Evolutionary conservation across 495 filamentous ascomycete species (phyloP), one percentile per base, ranked within the genome.

Genomic region (Hypomontagnella monticulosa): DNA sequence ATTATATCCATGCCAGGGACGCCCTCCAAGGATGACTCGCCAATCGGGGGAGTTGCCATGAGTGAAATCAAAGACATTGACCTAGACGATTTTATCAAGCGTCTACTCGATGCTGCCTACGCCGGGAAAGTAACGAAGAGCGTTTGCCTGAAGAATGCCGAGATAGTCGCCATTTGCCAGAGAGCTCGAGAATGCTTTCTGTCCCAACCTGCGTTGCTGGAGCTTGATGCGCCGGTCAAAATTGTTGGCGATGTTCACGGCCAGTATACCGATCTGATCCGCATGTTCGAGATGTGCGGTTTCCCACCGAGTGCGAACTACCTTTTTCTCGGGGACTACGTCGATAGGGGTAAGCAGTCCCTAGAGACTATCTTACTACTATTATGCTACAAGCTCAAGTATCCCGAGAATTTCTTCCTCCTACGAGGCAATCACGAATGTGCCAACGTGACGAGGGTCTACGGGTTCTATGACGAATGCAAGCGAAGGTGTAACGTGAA

Each of bases 391-490:
- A 99, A 99, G 79, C 87, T 98, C 70, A 97, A 97, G 73, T 99
- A 91, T 65, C 95, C 95, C 5, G 96, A 98, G 78, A 99, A 99
- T 78, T 99, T 99, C 79, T 99, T 99, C 78, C 81, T 99, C 54
- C 83, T 99, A 18, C 90, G 95, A 40, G 95, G 95, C 36, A 99
- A 99, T 71, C 95, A 99, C 71, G 95, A 99, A 74, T 97, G 96
- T 78, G 95, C 96, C 72, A 99, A 98, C 70, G 96, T 99, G 36
- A 99, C 95, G 14, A 85, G 95, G 36, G 95, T 99, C 15, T 99
- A 99, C 75, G 95, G 95, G 7, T 99, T 99, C 76, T 99, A 99
- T 80, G 95, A 99, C 71, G 95, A 99, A 70, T 99, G 95, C 84
- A 99, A 99, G 78, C 85, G 95, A 67, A 85, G 95, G 58, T 97